Evolutionary conservation across 371 early-diverging fungal species (phyloP), one percentile per base, ranked within the genome.

Genomic region (Rhizomucor miehei): DNA sequence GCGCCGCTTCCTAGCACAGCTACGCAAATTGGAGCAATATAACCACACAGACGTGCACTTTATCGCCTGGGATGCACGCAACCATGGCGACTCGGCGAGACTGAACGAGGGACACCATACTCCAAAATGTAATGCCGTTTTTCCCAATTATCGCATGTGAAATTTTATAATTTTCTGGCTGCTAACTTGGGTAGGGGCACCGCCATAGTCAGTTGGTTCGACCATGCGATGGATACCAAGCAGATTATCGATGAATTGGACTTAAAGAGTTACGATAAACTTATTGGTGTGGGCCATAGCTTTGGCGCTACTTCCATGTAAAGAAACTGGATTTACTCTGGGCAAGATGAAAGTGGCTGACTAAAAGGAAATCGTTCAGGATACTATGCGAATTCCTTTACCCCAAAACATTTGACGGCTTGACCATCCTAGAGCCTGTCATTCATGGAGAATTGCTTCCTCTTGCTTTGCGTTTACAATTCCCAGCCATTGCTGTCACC

Each of bases 271-370:
- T 62, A 72, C 17, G 63, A 66, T 47, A 53, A 47, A 19, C 44
- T 76, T 12, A 57, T 76, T 40, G 71, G 71, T 24, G 51, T 73
- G 21, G 77, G 77, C 2, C 77, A 77, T 44, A 69, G 71, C 39
- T 66, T 73, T 54, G 73, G 77, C 20, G 76, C 63, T 12, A 67
- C 70, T n/a, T 49, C 66, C n/a, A 75, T 71, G 75, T 75, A 60
- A 23, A 51, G 14, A 14, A 38, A 38, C 9, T 10, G 14, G 14
- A 38, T 38, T 9, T n/a, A n/a, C n/a, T n/a, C 29, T 29, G 5
- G 29, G 29, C 5, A 29, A 29, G n/a, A n/a, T n/a, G n/a, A n/a
- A 29, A 29, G 8, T 29, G 8, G 29, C 29, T 29, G 29, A 29
- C 29, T 29, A 29, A 29, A 3, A 8, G 29, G 29, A 29, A 29